Evolutionary conservation across 2,329 filamentous ascomycete genomes (phyloP), one percentile per base, ranked within the genome.

Genomic region (Alternaria conjuncta): DNA sequence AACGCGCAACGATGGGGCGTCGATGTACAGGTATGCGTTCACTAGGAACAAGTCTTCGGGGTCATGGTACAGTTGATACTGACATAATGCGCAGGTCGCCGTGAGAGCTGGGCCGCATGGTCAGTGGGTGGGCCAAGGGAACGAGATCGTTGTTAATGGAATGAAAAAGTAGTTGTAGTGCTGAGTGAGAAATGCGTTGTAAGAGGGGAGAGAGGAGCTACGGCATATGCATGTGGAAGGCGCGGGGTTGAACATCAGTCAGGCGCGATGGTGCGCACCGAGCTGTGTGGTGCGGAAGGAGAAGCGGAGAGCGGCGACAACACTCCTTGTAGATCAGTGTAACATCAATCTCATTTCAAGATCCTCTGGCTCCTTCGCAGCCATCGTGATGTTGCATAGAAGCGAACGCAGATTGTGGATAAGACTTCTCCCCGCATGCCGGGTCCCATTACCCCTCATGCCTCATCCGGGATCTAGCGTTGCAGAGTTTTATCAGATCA

Each of bases 1-100:
- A 65, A 68, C 21, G 61, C 73, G 9, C 71, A 66, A 55, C 60
- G 64, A 10, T 73, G 69, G 69, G 70, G 71, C 3, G 68, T 73
- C 10, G 71, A 73, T 55, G 68, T 74, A 3, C 69, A 71, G 26
- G 68, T 71, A 30, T 43, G 25, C 10, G 1, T 10, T 6, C 18
- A 1, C 8, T 12, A 21, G n/a, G 5, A 44, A 32, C 13, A 8
- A 2, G 32, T 2, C 32, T 1, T 18, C 7, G n/a, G 11, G 11
- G n/a, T 9, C 23, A 28, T 1, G 3, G 5, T n/a, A 13, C 13
- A 6, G 3, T 58, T 6, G 12, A 6, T 25, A n/a, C n/a, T 32
- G 18, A 41, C 9, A 56, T 3, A 61, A 65, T 41, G 61, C 71
- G 6, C 58, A 71, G 44, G 61, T 60, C 46, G 69, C 68, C 2